Percentiles rank a stretch among this genome's conserved stretches.
Evolutionary conservation across 345 rosid genomes (phyloP).

Genomic region (Citrus maxima): DNA sequence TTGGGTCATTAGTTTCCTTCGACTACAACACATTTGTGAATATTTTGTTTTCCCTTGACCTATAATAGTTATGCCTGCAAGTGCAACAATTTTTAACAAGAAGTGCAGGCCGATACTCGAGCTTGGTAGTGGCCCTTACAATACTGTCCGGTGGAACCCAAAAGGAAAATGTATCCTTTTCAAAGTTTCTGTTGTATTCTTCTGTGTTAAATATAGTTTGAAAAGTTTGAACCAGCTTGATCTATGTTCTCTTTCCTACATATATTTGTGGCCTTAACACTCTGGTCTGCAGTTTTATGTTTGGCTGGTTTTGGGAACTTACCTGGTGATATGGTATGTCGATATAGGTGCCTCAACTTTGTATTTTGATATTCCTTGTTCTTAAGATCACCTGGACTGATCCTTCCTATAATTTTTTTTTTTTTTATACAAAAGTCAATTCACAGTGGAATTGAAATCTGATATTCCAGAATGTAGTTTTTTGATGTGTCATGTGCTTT

Average conservation of each 20-base stretch:
- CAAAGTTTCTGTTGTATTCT: background rate
- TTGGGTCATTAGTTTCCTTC: background rate
- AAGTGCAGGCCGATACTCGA: slow-evolving; percentile 83
- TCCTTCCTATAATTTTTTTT: background rate
- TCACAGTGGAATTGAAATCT: background rate
- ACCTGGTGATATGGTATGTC: slow-evolving; percentile 93
- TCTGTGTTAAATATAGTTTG: background rate
- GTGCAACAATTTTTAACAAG: slow-evolving; percentile 81
- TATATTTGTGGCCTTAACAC: slow-evolving; percentile 37
- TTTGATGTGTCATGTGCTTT: background rate
- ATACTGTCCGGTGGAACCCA: slow-evolving; percentile 90
- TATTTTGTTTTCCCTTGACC: slow-evolving; percentile 48
- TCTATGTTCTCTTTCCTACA: background rate
- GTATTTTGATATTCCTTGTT: background rate
- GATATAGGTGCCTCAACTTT: background rate
- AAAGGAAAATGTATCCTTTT: slow-evolving; percentile 81
- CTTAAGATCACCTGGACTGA: background rate
- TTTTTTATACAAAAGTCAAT: background rate
- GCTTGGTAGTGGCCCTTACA: slow-evolving; percentile 88
- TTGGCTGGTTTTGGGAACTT: slow-evolving; percentile 97
- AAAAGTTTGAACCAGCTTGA: background rate
- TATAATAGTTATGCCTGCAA: slow-evolving; percentile 83
- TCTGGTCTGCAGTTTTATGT: slow-evolving; percentile 57
- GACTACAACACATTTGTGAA: background rate
- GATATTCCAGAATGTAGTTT: background rate